Conservation (phyloP, 192 early-diverging fungal genomes). For the Ramicandelaber brevisporus region DNA sequence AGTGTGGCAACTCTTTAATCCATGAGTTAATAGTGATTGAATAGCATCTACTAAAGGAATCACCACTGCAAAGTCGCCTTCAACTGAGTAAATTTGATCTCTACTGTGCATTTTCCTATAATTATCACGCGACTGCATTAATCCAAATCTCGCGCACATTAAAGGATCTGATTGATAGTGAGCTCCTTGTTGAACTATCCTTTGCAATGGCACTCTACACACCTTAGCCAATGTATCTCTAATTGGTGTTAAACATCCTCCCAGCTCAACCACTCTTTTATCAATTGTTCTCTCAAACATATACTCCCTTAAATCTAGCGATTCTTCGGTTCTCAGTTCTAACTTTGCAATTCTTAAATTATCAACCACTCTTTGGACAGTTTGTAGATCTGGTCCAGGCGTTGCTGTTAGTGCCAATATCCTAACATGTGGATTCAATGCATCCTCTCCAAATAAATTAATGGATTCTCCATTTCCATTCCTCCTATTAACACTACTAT, state of each 20-base stretch:
- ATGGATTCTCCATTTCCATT: no score
- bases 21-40: slow-evolving; percentile 18
- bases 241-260: slow-evolving; percentile 17
- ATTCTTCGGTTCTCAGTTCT: slow-evolving; percentile 73
- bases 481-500: no score
- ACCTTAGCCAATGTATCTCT: slow-evolving; percentile 14
- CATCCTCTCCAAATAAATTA: no score
- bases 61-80: slow-evolving; percentile 25
- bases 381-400: slow-evolving; percentile 39
- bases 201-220: slow-evolving; percentile 21
- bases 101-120: slow-evolving; percentile 9
- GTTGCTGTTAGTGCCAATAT: slow-evolving; percentile 74
- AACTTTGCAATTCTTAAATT: slow-evolving; percentile 55
- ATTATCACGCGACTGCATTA: no score
- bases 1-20: slow-evolving; percentile 14
- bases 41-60: slow-evolving; percentile 20
- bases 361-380: slow-evolving; percentile 45
- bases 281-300: slow-evolving; percentile 36
- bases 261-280: slow-evolving; percentile 29
- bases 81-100: slow-evolving; percentile 7
- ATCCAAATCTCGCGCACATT: no score
- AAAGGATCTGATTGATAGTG: no score
- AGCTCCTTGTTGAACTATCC: slow-evolving; percentile 11
- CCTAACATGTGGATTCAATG: no score
- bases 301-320: slow-evolving; percentile 50